These are phyloP conservation scores for Silene vulgaris DNA, from an alignment of 179 eudicot species.

Conservation along the genomic window DNA sequence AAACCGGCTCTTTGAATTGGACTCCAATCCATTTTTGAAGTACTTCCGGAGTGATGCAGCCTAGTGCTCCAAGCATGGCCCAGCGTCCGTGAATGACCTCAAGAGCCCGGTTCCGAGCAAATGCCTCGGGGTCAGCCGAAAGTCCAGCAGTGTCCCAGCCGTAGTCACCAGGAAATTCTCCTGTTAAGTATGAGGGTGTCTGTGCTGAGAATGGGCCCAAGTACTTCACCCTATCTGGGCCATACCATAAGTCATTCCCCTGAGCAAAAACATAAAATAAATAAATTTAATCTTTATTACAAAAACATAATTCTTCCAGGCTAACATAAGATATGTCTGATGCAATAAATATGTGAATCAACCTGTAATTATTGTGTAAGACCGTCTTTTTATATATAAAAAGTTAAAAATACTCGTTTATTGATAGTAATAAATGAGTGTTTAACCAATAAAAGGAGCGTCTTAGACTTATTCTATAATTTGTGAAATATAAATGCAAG, in stretches of 20 bases:
- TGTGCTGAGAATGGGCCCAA: conserved; percentile 87
- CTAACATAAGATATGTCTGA: no score
- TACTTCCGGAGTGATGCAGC: conserved; percentile 85
- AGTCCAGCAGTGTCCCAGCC: conserved; percentile 97
- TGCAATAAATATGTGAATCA: no score
- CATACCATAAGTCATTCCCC: conserved; percentile 78
- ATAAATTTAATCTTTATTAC: no score
- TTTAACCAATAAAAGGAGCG: no score
- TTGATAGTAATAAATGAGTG: no score
- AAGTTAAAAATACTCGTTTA: no score
- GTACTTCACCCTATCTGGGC: conserved; percentile 79
- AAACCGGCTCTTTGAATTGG: conserved; percentile 76
- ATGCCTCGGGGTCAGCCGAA: conserved; percentile 89
- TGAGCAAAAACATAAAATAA: not conserved
- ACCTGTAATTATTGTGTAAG: no score
- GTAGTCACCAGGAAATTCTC: conserved; percentile 86
- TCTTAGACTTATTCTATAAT: no score
- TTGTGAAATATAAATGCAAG: no score
- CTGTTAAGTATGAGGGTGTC: conserved; percentile 72
- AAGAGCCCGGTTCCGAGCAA: conserved; percentile 83
- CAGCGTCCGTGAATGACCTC: conserved; percentile 93
- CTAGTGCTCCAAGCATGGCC: conserved; percentile 97
- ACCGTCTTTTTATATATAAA: no score
- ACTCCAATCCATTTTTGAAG: conserved; percentile 71
- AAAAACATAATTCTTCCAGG: no score